Evolutionary conservation across 371 early-diverging fungal genomes (phyloP), one percentile per base, ranked within the genome.

Genomic region (Entomophthora muscae): DNA sequence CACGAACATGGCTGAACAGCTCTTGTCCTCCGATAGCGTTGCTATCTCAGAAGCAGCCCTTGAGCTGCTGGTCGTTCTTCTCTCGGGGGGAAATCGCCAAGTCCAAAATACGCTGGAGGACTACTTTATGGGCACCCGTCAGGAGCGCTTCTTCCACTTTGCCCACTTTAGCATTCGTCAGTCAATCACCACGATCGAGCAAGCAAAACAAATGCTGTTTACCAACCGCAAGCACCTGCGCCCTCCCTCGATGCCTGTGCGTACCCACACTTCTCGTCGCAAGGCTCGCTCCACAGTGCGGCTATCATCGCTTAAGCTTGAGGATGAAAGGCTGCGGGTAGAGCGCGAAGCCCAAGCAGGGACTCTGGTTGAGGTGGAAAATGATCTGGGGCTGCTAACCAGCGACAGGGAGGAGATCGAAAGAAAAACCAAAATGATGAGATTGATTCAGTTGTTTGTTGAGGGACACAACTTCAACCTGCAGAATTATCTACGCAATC

Each of bases 101-200:
- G 76, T 78, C 3, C 80, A 80, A 65, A 66, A 72, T 54, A 69
- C 70, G 51, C 66, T 78, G 17, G 73, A 75, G 53, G 68, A 66
- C n/a, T 73, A 74, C 54, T 78, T 75, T 68, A 70, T 72, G 28
- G 70, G 73, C n/a, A 75, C 74, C 1, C 62, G 71, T 69, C 67
- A 80, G 53, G 81, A 80, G 52, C 69, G 78, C 12, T 80, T 80
- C 63, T 80, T 80, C 63, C 77, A 78, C 58, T 78, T 75, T 26
- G 72, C 78, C 28, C 77, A 80, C 65, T 72, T 74, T 28, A 68
- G 73, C 5, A 67, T 80, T 10, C 71, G 74, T 64, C 64, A 68
- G 7, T 70, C 69, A 28, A 74, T 77, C 12, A 64, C 65, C 31
- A 63, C 72, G 13, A 69, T 77, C 10, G 73, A 74, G 27, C 75